Percentiles rank a stretch among this genome's conserved stretches.
Conservation (phyloP, 495 filamentous ascomycete species). For the Halenospora varia region DNA sequence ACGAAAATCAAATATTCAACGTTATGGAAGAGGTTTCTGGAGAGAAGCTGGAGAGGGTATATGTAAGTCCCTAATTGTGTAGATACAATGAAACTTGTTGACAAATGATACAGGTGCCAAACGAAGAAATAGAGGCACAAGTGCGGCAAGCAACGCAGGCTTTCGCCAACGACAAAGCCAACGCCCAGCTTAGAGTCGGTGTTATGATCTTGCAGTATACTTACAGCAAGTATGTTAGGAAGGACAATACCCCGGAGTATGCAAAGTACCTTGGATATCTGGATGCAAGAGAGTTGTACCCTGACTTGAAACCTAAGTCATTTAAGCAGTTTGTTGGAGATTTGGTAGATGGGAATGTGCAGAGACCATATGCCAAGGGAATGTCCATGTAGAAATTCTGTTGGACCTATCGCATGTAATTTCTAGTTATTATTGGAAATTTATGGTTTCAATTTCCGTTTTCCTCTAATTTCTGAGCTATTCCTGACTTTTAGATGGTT, state of each 20-base stretch:
- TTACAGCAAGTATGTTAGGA: conserved; percentile 47
- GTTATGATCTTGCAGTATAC: conserved; percentile 34
- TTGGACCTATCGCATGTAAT: no score
- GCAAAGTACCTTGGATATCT: conserved; percentile 58
- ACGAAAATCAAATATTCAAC: conserved; percentile 45
- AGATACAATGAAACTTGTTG: background rate
- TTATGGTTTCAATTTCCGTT: no score
- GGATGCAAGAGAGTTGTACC: conserved; percentile 52
- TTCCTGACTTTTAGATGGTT: no score
- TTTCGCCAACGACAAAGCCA: background rate
- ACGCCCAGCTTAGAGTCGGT: background rate
- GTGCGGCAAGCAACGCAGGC: background rate
- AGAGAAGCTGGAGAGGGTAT: conserved; percentile 47
- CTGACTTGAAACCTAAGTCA: conserved; percentile 40
- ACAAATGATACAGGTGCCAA: no score
- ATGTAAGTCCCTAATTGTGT: conserved; percentile 33
- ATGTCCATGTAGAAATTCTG: no score
- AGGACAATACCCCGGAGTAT: conserved; percentile 53
- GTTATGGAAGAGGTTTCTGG: conserved; percentile 49
- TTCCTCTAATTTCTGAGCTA: no score
- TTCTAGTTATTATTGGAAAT: no score
- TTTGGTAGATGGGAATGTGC: conserved; percentile 3
- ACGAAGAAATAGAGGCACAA: no score
- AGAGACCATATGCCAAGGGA: no score
- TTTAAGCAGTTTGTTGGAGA: conserved; percentile 29